These are phyloP conservation scores for Lolium multiflorum DNA, from an alignment of 176 grass and related monocot genomes.

Conservation along the genomic window DNA sequence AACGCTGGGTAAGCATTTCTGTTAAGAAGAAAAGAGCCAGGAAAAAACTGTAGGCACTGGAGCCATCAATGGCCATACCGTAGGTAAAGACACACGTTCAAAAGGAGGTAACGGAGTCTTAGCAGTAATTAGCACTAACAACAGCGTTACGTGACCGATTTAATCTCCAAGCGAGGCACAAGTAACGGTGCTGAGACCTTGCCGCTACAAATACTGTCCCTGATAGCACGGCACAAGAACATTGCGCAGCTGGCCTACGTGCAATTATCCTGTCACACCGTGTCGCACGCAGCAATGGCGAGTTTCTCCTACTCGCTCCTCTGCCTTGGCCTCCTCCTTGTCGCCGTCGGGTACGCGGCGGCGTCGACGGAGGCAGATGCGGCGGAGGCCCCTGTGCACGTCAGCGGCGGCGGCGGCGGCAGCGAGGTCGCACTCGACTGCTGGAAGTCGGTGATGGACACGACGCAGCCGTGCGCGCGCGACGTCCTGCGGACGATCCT, in stretches of 20 bases:
- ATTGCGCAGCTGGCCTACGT: neutral
- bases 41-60: neutral
- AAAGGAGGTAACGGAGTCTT: neutral
- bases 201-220: neutral
- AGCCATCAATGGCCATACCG: neutral
- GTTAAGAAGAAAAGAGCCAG: neutral
- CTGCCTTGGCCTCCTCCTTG: neutral
- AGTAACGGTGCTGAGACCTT: neutral
- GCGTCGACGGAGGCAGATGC: neutral
- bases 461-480: conserved; percentile 28
- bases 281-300: neutral
- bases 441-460: conserved; percentile 22
- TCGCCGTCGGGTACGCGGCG: neutral
- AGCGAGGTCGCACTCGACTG: neutral
- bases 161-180: neutral
- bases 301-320: neutral
- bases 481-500: conserved; percentile 33
- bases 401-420: neutral
- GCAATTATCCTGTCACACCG: neutral
- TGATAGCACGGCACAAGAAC: neutral
- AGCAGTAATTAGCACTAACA: neutral
- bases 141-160: neutral
- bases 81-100: neutral
- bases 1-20: neutral
- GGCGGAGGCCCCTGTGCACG: neutral